Conservation (phyloP, 805 yeast genomes). For the Clavispora carvajalis region DNA sequence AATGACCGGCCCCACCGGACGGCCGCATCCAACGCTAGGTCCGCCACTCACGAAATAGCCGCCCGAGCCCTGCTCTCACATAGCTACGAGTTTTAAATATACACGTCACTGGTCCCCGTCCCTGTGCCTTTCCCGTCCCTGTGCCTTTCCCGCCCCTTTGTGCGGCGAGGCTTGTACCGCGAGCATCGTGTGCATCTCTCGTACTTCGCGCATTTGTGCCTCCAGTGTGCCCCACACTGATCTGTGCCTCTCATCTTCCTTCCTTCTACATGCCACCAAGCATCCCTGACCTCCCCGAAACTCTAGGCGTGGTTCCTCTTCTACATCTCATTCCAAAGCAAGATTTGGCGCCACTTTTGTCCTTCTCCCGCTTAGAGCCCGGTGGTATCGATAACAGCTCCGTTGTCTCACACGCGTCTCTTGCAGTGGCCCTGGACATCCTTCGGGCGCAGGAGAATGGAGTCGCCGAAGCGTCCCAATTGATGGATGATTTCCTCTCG, state of each 20-base stretch:
- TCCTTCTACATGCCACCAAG: neutral
- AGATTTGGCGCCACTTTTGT: conserved; percentile 13
- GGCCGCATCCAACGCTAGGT: too few relatives aligned
- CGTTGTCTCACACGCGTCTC: conserved; percentile 5
- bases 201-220: neutral
- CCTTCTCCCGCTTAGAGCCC: conserved; percentile 9
- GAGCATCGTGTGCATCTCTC: neutral
- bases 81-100: too few relatives aligned
- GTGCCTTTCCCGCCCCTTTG: too few relatives aligned
- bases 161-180: too few relatives aligned
- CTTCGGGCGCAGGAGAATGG: conserved; percentile 5
- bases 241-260: neutral
- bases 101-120: too few relatives aligned
- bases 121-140: too few relatives aligned
- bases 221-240: neutral
- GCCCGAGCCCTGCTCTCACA: too few relatives aligned
- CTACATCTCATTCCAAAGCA: conserved; percentile 13
- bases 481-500: conserved; percentile 12
- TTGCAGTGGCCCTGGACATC: conserved; percentile 1
- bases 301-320: conserved; percentile 12
- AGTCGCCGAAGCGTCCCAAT: conserved; percentile 8
- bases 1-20: neutral
- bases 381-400: conserved; percentile 3
- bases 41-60: too few relatives aligned
- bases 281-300: conserved; percentile 6